phyloP scores from a whole-genome alignment of 2,329 filamentous ascomycete genomes.

The Stachybotrys echinatus region DNA sequence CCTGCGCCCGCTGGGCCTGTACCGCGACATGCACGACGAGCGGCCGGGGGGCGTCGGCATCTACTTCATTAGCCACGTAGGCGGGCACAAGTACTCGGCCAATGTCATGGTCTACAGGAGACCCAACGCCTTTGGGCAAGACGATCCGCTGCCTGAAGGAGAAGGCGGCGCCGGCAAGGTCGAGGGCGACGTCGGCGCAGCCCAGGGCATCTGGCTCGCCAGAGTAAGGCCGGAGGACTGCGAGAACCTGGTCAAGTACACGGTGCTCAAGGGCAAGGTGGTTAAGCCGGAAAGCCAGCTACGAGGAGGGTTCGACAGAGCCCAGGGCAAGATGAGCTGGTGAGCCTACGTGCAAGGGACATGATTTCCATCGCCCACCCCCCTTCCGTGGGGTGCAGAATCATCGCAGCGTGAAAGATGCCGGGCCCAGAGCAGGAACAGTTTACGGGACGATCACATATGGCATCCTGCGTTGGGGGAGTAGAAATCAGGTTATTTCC shows the following conservation, averaged over 20 bases:
- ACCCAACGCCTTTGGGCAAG: slow-evolving; percentile 50
- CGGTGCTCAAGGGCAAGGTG: slow-evolving; percentile 87
- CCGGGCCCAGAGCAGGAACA: no score
- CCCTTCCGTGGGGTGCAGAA: no score
- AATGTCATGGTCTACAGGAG: slow-evolving; percentile 89
- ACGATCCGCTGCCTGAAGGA: slow-evolving; percentile 30
- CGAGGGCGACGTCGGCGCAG: slow-evolving; percentile 51
- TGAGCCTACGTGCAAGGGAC: no score
- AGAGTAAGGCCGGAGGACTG: slow-evolving; percentile 82
- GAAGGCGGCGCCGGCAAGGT: slow-evolving; percentile 13
- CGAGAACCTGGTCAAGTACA: slow-evolving; percentile 86
- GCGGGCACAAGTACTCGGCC: slow-evolving; percentile 92
- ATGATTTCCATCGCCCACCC: no score
- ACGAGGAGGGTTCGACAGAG: slow-evolving; percentile 83
- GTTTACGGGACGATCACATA: no score
- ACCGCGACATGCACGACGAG: slow-evolving; percentile 82
- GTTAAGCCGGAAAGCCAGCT: slow-evolving; percentile 84
- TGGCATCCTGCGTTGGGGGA: no score
- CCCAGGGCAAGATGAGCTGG: slow-evolving; percentile 81
- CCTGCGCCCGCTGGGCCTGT: slow-evolving; percentile 76
- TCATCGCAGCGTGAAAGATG: no score
- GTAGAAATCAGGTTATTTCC: no score
- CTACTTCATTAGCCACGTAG: slow-evolving; percentile 94
- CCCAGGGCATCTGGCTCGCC: slow-evolving; percentile 90
- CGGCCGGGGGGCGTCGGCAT: slow-evolving; percentile 88